These are phyloP conservation scores for Acanthamoeba culbertsoni DNA, from an alignment of 208 protist genomes.

Conservation along the genomic window DNA sequence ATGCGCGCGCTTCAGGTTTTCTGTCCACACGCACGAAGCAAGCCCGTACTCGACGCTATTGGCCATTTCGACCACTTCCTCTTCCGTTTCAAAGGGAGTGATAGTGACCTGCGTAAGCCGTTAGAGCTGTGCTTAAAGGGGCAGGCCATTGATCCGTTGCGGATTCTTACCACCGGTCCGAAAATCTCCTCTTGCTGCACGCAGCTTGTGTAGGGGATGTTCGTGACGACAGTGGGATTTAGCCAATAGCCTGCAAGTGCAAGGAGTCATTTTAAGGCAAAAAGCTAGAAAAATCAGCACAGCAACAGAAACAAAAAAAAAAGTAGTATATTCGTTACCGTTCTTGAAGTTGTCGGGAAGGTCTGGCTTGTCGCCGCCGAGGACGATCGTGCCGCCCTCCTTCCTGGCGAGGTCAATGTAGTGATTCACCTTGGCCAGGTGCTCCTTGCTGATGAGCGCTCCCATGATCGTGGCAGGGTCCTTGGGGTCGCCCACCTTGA, in stretches of 20 bases:
- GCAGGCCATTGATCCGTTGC: too few relatives aligned
- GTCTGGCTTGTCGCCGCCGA: constrained; percentile 60
- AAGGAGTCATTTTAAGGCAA: too few relatives aligned
- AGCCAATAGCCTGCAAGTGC: constrained; percentile 77
- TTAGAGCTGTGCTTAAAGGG: too few relatives aligned
- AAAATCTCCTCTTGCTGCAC: constrained; percentile 78
- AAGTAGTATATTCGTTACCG: not conserved
- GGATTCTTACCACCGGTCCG: constrained; percentile 71
- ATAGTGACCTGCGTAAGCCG: constrained; percentile 45
- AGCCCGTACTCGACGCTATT: constrained; percentile 82
- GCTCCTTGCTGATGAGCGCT: constrained; percentile 67
- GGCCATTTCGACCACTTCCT: constrained; percentile 72
- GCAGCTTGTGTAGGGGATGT: not conserved
- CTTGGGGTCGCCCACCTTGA: constrained; percentile 68
- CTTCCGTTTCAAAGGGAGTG: constrained; percentile 70
- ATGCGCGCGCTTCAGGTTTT: constrained; percentile 66
- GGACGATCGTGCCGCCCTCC: constrained; percentile 73
- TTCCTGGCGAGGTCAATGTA: constrained; percentile 72
- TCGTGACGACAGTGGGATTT: constrained; percentile 72
- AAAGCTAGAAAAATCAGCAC: too few relatives aligned
- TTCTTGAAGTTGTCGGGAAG: not conserved
- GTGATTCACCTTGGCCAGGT: constrained; percentile 74
- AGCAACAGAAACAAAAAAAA: not conserved
- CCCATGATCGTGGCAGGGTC: constrained; percentile 62
- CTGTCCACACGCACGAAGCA: constrained; percentile 75